Base-by-base conservation (phyloP, 1,139 yeast species). In the Spathaspora jeffriesii region DNA sequence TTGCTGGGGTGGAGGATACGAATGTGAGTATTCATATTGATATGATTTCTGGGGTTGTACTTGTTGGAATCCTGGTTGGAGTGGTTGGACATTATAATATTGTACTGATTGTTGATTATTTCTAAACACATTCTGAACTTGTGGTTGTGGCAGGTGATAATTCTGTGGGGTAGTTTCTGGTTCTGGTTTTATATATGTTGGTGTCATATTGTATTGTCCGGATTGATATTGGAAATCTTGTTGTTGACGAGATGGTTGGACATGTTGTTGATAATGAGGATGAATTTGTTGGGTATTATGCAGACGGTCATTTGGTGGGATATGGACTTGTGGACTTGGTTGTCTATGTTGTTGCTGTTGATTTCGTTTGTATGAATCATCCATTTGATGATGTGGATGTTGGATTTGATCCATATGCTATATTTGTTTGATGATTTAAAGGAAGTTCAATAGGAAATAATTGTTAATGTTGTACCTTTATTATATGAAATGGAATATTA, bases 251-350 rank as follows among this genome's bases (percentile, higher is more conserved):
- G 32, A 36, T 25, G 23, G 14, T 20, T n/a, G 32, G 14, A 36
- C 39, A 39, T 43, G 32, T 20, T 54, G 53, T 34, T 51, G 57
- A 15, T 44, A 28, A 13, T 42, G 53, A 15, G 39, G 43, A 40
- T 43, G 48, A n/a, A 31, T 37, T 14, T 34, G 48, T 17, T 27
- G 40, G 5, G 41, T 23, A 42, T 43, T 40, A 43, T 25, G 30
- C 32, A 6, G 30, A 15, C 11, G 21, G n/a, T 27, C 20, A 11
- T n/a, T 39, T 30, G 32, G 13, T 20, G 14, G 40, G 17, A 20
- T 7, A 20, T 23, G 41, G 10, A 17, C 3, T 9, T 15, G 27
- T 22, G 28, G 21, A 22, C 41, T 38, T 9, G 41, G 17, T 22
- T 23, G 31, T 8, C 41, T 9, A 6, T 15, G 31, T 27, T 34